Percentiles rank a stretch among this genome's conserved stretches.
Conservation (phyloP, 2,329 filamentous ascomycete genomes). For the Xylariaceae sp. region DNA sequence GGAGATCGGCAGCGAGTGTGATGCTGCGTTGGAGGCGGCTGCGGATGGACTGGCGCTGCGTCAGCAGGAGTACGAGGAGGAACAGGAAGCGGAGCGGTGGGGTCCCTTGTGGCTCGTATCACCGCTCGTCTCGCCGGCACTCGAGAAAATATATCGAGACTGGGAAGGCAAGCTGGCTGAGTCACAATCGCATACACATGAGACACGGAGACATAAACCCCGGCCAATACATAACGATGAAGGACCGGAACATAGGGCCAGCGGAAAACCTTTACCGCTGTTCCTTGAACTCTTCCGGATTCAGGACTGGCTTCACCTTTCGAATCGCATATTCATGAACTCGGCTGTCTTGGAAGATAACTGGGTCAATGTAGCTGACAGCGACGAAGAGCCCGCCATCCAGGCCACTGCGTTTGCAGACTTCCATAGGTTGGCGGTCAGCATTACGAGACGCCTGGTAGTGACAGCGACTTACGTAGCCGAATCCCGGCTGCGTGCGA, state of each 20-base stretch:
- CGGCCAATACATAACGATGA: not conserved
- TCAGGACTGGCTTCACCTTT: slow-evolving; percentile 57
- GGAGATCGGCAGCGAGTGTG: slow-evolving; percentile 65
- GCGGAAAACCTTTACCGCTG: slow-evolving; percentile 31
- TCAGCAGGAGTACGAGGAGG: slow-evolving; percentile 59
- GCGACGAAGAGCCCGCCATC: slow-evolving; percentile 55
- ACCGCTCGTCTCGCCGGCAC: slow-evolving; percentile 30
- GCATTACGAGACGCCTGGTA: slow-evolving; percentile 64
- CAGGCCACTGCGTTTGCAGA: slow-evolving; percentile 71
- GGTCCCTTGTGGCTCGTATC: slow-evolving; percentile 63
- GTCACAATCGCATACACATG: not conserved
- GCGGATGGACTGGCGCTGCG: slow-evolving; percentile 61
- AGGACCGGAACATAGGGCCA: not conserved
- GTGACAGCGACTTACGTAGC: slow-evolving; percentile 65
- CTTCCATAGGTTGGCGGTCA: slow-evolving; percentile 63
- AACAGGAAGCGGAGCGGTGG: slow-evolving; percentile 55
- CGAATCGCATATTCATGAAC: slow-evolving; percentile 72
- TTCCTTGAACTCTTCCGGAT: slow-evolving; percentile 55
- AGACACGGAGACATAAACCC: not conserved
- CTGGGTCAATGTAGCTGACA: slow-evolving; percentile 59
- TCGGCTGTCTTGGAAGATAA: slow-evolving; percentile 55
- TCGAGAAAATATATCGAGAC: slow-evolving; percentile 23
- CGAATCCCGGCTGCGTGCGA: slow-evolving; percentile 60
- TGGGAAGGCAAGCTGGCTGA: slow-evolving; percentile 5
- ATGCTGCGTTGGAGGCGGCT: slow-evolving; percentile 58